phyloP scores from a whole-genome alignment of 768 basidiomycete species.

The Hydnum rufescens region DNA sequence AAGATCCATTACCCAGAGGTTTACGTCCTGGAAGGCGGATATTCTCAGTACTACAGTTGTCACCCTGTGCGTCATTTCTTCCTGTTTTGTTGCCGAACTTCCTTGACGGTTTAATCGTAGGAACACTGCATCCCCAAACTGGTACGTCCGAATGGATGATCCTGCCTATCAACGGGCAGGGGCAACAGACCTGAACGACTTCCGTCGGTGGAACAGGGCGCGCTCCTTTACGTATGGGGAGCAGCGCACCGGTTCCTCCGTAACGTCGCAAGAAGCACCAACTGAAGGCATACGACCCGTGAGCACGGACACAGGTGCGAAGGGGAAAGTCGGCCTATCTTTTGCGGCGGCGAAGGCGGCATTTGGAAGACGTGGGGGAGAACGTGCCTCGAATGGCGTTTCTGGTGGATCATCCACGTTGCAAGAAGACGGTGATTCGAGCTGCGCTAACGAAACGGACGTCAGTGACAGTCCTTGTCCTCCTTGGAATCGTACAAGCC shows the following conservation, averaged over 20 bases:
- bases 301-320: slow-evolving; percentile 47
- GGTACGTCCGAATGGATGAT: slow-evolving; percentile 91
- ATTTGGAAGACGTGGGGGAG: slow-evolving; percentile 36
- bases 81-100: not conserved
- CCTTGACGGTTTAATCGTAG: slow-evolving; percentile 8
- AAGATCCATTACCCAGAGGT: slow-evolving; percentile 90
- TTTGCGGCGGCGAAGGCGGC: slow-evolving; percentile 56
- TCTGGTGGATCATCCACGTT: slow-evolving; percentile 33
- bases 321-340: no score
- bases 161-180: slow-evolving; percentile 64
- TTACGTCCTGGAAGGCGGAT: slow-evolving; percentile 93
- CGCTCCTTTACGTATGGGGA: slow-evolving; percentile 92
- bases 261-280: no score
- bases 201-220: slow-evolving; percentile 80
- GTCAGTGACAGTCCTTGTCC: slow-evolving; percentile 80
- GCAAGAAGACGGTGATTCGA: slow-evolving; percentile 42
- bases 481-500: slow-evolving; percentile 24
- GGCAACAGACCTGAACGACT: slow-evolving; percentile 73
- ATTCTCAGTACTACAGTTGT: slow-evolving; percentile 65
- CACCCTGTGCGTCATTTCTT: slow-evolving; percentile 28
- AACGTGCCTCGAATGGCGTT: slow-evolving; percentile 11
- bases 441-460: slow-evolving; percentile 53
- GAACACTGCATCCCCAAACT: slow-evolving; percentile 57
- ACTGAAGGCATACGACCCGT: slow-evolving; percentile 27
- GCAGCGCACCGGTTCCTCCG: no score